Evolutionary conservation across 2,329 filamentous ascomycete species (phyloP).

Genomic region (Cordyceps militaris): DNA sequence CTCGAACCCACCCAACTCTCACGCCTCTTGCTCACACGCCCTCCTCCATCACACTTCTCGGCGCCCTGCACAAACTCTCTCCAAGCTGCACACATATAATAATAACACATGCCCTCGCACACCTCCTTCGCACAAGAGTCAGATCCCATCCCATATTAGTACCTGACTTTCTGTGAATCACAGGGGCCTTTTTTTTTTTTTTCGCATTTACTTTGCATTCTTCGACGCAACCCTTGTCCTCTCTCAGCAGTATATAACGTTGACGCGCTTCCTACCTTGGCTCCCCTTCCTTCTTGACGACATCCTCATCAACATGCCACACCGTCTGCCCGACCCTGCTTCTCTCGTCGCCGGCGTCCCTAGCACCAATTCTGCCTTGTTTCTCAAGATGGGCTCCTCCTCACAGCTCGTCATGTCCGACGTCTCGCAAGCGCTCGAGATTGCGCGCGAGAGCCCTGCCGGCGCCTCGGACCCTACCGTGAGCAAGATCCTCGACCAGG

Average conservation of each 20-base stretch:
- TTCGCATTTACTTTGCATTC: background rate
- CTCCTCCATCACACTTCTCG: background rate
- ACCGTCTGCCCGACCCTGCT: constrained; percentile 9
- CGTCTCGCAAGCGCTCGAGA: constrained; percentile 64
- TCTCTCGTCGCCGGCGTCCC: constrained; percentile 6
- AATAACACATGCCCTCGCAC: constrained; percentile 7
- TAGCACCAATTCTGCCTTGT: background rate
- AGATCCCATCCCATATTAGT: background rate
- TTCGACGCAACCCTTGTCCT: too few species aligned
- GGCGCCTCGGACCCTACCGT: constrained; percentile 57
- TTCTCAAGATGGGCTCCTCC: background rate
- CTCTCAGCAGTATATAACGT: background rate
- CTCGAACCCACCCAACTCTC: background rate
- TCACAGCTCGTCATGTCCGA: constrained; percentile 4
- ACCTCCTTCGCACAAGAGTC: background rate
- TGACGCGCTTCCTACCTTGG: background rate
- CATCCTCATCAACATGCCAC: constrained; percentile 4
- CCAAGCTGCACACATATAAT: constrained; percentile 4
- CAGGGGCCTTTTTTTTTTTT: too few species aligned
- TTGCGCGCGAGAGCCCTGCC: constrained; percentile 66
- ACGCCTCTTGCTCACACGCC: background rate
- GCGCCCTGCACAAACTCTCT: background rate
- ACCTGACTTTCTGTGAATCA: too few species aligned
- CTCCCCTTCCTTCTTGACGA: background rate
- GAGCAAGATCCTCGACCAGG: constrained; percentile 57